Conservation (phyloP, 805 yeast species). For the Myxozyma melibiosi region DNA sequence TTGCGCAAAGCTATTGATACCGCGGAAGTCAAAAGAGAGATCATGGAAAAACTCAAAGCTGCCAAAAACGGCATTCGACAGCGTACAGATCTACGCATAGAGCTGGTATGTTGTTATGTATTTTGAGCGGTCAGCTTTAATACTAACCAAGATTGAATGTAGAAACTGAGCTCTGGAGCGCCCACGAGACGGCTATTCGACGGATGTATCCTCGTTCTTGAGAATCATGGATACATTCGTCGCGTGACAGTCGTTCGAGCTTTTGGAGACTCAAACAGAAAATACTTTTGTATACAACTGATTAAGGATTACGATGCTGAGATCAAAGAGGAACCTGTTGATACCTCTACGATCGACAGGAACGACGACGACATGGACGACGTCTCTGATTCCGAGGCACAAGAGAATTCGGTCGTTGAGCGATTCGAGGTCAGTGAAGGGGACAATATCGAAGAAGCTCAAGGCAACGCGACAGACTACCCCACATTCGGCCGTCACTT, state of each 20-base stretch:
- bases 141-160: background rate
- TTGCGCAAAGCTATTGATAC: slow-evolving; percentile 29
- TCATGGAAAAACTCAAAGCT: slow-evolving; percentile 37
- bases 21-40: slow-evolving; percentile 31
- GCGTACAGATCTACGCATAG: slow-evolving; percentile 45
- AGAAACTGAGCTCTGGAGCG: slow-evolving; percentile 40
- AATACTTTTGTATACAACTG: slow-evolving; percentile 44
- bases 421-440: slow-evolving; percentile 20
- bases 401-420: background rate
- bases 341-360: slow-evolving; percentile 17
- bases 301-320: slow-evolving; percentile 16
- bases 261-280: slow-evolving; percentile 39
- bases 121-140: background rate
- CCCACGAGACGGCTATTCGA: slow-evolving; percentile 35
- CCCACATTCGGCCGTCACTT: slow-evolving; percentile 53
- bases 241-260: slow-evolving; percentile 43
- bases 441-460: slow-evolving; percentile 19
- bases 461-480: background rate
- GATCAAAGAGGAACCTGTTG: slow-evolving; percentile 36
- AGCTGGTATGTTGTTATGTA: slow-evolving; percentile 35
- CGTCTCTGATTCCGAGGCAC: slow-evolving; percentile 36
- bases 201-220: slow-evolving; percentile 37
- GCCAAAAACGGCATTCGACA: slow-evolving; percentile 43
- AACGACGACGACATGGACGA: slow-evolving; percentile 38
- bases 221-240: slow-evolving; percentile 37